Percentiles rank a stretch among this genome's conserved stretches.
These are phyloP conservation scores for Xylaria hypoxylon DNA, from an alignment of 2,329 filamentous ascomycete genomes.

Conservation along the genomic window DNA sequence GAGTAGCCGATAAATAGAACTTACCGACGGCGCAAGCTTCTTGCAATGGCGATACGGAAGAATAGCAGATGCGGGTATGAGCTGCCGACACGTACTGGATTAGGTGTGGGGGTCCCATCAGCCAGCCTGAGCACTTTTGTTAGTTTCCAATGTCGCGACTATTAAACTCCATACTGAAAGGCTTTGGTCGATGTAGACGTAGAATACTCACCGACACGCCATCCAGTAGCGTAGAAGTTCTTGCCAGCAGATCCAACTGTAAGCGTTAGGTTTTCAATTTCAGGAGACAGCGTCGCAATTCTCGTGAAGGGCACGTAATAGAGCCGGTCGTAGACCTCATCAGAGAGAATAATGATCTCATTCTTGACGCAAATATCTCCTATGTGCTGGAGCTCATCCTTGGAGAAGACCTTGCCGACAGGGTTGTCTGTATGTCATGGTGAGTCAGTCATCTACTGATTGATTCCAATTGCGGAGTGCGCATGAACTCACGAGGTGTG, in stretches of 20 bases:
- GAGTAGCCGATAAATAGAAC: constrained; percentile 33
- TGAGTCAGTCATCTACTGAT: constrained; percentile 25
- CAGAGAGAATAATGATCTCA: constrained; percentile 91
- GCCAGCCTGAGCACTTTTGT: constrained; percentile 70
- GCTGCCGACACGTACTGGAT: constrained; percentile 93
- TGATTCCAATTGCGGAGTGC: not conserved
- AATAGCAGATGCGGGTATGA: constrained; percentile 97
- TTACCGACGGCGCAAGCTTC: constrained; percentile 87
- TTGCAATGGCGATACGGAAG: constrained; percentile 90
- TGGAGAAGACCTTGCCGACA: constrained; percentile 93
- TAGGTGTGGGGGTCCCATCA: constrained; percentile 88
- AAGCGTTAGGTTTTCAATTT: constrained; percentile 86
- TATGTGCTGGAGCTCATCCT: constrained; percentile 83
- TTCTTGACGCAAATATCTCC: constrained; percentile 91
- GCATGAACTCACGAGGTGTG: constrained; percentile 69
- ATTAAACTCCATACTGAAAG: not conserved
- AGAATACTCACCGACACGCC: constrained; percentile 75
- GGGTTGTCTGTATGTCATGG: constrained; percentile 77
- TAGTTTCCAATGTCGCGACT: constrained; percentile 2
- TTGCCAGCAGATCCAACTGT: constrained; percentile 97
- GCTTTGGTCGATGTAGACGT: not conserved
- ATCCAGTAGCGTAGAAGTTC: constrained; percentile 98
- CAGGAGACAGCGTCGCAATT: constrained; percentile 88
- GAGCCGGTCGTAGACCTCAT: constrained; percentile 93
- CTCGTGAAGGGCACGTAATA: constrained; percentile 96